These are phyloP conservation scores for Auricularia cornea DNA, from an alignment of 768 basidiomycete species.

Conservation along the genomic window DNA sequence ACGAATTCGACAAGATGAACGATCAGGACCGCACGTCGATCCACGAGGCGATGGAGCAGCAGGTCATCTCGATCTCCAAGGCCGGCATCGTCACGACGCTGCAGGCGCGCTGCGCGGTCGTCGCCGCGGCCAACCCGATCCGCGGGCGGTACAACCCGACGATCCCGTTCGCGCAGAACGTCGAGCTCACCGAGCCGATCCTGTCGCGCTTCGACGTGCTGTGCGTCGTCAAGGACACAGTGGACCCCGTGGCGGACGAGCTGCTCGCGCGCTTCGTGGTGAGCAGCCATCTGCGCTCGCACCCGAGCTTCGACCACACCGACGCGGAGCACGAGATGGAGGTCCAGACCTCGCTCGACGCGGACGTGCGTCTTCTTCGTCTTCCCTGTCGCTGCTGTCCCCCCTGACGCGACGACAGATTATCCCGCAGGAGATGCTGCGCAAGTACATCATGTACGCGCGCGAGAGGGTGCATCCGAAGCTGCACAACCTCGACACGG, in stretches of 20 bases:
- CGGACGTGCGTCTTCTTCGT: slow-evolving; percentile 49
- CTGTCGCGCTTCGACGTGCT: slow-evolving; percentile 97
- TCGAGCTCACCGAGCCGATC: slow-evolving; percentile 96
- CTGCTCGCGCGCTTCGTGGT: slow-evolving; percentile 96
- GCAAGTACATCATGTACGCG: slow-evolving; percentile 99
- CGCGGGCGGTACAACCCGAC: slow-evolving; percentile 99
- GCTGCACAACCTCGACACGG: slow-evolving; percentile 89
- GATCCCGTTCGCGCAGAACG: slow-evolving; percentile 96
- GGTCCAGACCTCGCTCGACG: slow-evolving; percentile 81
- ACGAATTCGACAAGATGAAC: slow-evolving; percentile 99
- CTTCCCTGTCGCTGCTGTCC: not conserved
- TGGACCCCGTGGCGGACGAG: slow-evolving; percentile 96
- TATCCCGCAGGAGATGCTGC: slow-evolving; percentile 91
- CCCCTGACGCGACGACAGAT: slow-evolving; percentile 94
- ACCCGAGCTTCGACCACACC: slow-evolving; percentile 83
- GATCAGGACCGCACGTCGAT: slow-evolving; percentile 99
- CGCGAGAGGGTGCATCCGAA: slow-evolving; percentile 89
- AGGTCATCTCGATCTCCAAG: slow-evolving; percentile 98
- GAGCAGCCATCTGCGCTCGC: slow-evolving; percentile 88
- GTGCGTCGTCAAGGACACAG: slow-evolving; percentile 95
- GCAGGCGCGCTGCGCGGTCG: slow-evolving; percentile 94
- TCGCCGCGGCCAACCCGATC: slow-evolving; percentile 97
- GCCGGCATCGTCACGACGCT: slow-evolving; percentile 97
- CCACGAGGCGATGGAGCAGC: slow-evolving; percentile 99
- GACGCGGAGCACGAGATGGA: slow-evolving; percentile 72